These are phyloP conservation scores for Gossypium ekmanianum DNA, from an alignment of 345 rosid species.

Conservation along the genomic window DNA sequence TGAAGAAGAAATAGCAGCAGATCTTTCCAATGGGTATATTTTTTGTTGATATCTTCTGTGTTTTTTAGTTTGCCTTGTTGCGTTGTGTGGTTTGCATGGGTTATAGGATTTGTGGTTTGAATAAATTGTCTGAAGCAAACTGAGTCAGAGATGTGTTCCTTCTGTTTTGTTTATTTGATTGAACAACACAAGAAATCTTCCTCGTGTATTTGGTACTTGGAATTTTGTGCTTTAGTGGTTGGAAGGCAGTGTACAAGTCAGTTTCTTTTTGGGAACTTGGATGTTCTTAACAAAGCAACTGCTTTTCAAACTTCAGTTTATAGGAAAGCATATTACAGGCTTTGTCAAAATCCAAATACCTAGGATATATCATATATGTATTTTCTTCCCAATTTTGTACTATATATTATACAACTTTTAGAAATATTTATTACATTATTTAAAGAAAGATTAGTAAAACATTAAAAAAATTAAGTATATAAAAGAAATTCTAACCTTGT, in stretches of 20 bases:
- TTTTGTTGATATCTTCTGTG: neutral
- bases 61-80: neutral
- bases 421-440: too few relatives aligned
- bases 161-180: constrained; percentile 35
- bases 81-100: constrained; percentile 28
- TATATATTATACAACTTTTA: too few relatives aligned
- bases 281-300: constrained; percentile 6
- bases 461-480: too few relatives aligned
- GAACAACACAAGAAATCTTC: constrained; percentile 70
- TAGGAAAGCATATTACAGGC: neutral
- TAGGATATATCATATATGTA: too few relatives aligned
- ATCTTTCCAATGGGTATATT: neutral
- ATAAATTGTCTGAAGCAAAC: constrained; percentile 38
- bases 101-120: constrained; percentile 24
- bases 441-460: too few relatives aligned
- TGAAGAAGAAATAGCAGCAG: neutral
- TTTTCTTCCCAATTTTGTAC: too few relatives aligned
- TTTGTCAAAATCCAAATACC: too few relatives aligned
- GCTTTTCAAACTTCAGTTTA: constrained; percentile 12
- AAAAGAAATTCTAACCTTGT: too few relatives aligned
- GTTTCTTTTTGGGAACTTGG: constrained; percentile 2
- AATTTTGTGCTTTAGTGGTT: constrained; percentile 48
- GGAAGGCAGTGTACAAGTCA: constrained; percentile 27
- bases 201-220: constrained; percentile 56
- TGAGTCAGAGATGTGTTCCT: constrained; percentile 47